phyloP scores from a whole-genome alignment of 139 green algal species.

The Tetradesmus obliquus region DNA sequence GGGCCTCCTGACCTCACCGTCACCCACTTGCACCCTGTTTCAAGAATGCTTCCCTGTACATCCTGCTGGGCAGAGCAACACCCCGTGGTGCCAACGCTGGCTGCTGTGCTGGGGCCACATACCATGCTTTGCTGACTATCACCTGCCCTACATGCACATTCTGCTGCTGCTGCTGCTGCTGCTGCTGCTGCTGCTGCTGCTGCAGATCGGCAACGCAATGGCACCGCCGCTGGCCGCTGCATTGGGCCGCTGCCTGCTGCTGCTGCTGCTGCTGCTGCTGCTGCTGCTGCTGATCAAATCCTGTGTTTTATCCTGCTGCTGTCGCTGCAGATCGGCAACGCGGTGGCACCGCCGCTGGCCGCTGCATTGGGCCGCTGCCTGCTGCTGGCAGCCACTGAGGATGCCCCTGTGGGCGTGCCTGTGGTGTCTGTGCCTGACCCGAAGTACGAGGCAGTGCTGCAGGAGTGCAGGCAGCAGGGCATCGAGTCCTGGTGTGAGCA shows the following conservation, averaged over 20 bases:
- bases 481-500: conserved; percentile 35
- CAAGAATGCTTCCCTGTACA: too few relatives aligned
- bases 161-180: not conserved
- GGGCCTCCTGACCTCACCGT: too few relatives aligned
- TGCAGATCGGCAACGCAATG: conserved; percentile 87
- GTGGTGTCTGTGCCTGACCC: conserved; percentile 58
- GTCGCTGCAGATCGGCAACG: conserved; percentile 77
- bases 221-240: conserved; percentile 67
- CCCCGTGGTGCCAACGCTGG: conserved; percentile 71
- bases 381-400: conserved; percentile 55
- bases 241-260: conserved; percentile 74
- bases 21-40: too few relatives aligned
- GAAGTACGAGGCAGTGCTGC: conserved; percentile 43
- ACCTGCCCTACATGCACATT: not conserved
- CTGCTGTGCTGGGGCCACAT: conserved; percentile 69
- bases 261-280: conserved; percentile 38
- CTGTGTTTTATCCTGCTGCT: not conserved
- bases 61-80: too few relatives aligned
- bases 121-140: not conserved
- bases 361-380: conserved; percentile 78
- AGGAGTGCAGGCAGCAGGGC: not conserved
- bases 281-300: not conserved
- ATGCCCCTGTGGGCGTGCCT: conserved; percentile 28
- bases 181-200: not conserved
- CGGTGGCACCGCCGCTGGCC: conserved; percentile 75